phyloP scores from a whole-genome alignment of 179 eudicot species.

The Dionaea muscipula region DNA sequence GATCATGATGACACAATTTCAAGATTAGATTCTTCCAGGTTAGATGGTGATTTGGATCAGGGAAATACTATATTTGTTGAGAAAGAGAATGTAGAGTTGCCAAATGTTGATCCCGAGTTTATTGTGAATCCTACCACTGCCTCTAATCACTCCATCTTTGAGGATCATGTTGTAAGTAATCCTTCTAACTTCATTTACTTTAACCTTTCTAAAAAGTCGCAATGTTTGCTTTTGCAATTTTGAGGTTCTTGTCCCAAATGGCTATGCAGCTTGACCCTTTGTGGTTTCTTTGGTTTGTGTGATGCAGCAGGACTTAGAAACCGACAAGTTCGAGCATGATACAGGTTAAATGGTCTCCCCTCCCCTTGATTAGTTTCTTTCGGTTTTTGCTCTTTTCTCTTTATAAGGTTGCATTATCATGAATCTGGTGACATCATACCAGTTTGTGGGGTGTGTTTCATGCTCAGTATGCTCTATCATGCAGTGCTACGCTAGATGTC shows the following conservation, averaged over 20 bases:
- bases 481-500: no score
- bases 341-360: slow-evolving; percentile 48
- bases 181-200: not conserved
- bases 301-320: slow-evolving; percentile 33
- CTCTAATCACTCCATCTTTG: slow-evolving; percentile 16
- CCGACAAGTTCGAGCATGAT: slow-evolving; percentile 43
- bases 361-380: no score
- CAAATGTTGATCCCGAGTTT: slow-evolving; percentile 19
- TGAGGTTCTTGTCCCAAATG: no score
- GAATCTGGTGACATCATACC: no score
- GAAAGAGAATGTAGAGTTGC: slow-evolving; percentile 19
- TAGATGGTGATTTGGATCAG: slow-evolving; percentile 20
- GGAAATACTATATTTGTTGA: slow-evolving; percentile 16
- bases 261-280: no score
- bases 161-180: slow-evolving; percentile 44
- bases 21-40: slow-evolving; percentile 16
- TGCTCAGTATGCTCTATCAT: no score
- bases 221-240: no score
- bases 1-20: slow-evolving; percentile 3
- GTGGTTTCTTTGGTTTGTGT: not conserved
- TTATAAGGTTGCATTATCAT: no score
- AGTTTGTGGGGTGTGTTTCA: no score
- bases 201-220: no score
- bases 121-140: slow-evolving; percentile 23
- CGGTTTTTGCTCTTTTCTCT: no score